A percentile compares a stretch with the other conserved stretches of the same genome.
These are phyloP conservation scores for Pseudozyma flocculosa DNA, from an alignment of 1,284 basidiomycete genomes.

Conservation along the genomic window DNA sequence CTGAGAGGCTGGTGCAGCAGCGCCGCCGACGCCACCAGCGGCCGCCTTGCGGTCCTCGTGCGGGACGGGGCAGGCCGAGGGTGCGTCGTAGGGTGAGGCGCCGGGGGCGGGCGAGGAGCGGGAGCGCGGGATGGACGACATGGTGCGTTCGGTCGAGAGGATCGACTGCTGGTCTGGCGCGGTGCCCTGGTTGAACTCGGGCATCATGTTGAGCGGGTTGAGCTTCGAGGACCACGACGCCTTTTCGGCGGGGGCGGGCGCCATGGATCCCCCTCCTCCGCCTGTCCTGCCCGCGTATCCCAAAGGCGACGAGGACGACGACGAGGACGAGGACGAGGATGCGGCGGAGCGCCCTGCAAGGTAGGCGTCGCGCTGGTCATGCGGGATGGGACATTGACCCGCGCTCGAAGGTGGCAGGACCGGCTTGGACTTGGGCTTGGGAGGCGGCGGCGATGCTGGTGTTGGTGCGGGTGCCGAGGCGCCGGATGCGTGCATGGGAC, in stretches of 20 bases:
- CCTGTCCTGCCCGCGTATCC: too few relatives aligned
- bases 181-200: slow-evolving; percentile 71
- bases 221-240: slow-evolving; percentile 32
- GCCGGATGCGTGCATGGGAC: slow-evolving; percentile 40
- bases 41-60: slow-evolving; percentile 24
- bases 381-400: slow-evolving; percentile 34
- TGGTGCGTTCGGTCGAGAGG: slow-evolving; percentile 74
- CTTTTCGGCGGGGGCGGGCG: not conserved
- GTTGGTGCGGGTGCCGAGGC: not conserved
- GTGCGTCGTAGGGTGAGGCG: slow-evolving; percentile 51
- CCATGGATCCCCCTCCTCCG: too few relatives aligned
- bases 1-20: slow-evolving; percentile 7
- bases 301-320: slow-evolving; percentile 14
- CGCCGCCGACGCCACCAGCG: slow-evolving; percentile 56
- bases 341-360: slow-evolving; percentile 10
- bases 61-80: slow-evolving; percentile 52
- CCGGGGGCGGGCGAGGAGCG: slow-evolving; percentile 49
- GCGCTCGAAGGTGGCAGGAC: slow-evolving; percentile 28
- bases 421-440: slow-evolving; percentile 11
- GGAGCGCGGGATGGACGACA: slow-evolving; percentile 83
- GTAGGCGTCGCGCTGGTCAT: slow-evolving; percentile 32
- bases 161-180: slow-evolving; percentile 65
- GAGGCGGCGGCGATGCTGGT: slow-evolving; percentile 1
- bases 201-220: slow-evolving; percentile 89
- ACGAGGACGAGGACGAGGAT: slow-evolving; percentile 15